Percentiles rank a stretch among this genome's conserved stretches.
These are phyloP conservation scores for Suillus discolor DNA, from an alignment of 768 basidiomycete genomes.

Conservation along the genomic window DNA sequence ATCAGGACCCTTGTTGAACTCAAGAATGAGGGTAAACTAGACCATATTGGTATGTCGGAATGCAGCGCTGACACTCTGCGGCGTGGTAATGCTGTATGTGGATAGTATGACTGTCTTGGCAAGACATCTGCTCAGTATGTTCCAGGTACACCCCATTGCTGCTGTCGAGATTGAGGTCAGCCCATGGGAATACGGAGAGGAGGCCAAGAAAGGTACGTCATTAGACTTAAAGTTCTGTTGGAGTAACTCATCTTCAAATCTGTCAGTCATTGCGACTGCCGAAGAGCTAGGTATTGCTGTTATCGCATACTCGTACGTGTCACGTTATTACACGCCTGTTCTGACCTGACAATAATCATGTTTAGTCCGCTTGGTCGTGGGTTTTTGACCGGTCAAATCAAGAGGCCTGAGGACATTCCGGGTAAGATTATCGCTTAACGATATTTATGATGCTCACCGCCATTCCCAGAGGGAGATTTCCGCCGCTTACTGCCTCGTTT, in stretches of 20 bases:
- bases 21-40: slow-evolving; percentile 36
- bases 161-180: slow-evolving; percentile 71
- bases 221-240: too few relatives aligned
- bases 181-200: slow-evolving; percentile 57
- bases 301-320: slow-evolving; percentile 57
- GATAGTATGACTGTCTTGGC: neutral
- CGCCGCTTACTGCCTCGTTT: slow-evolving; percentile 44
- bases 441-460: neutral
- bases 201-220: slow-evolving; percentile 44
- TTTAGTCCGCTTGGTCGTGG: slow-evolving; percentile 55
- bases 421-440: slow-evolving; percentile 15
- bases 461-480: slow-evolving; percentile 39
- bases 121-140: neutral
- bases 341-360: slow-evolving; percentile 8
- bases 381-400: slow-evolving; percentile 54
- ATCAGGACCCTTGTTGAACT: slow-evolving; percentile 45
- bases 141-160: slow-evolving; percentile 54
- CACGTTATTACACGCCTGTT: neutral
- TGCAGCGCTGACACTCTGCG: slow-evolving; percentile 50
- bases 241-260: neutral
- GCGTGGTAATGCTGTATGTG: slow-evolving; percentile 35
- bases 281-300: slow-evolving; percentile 59
- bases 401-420: slow-evolving; percentile 37
- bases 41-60: slow-evolving; percentile 63
- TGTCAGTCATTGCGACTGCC: slow-evolving; percentile 51